Percentiles rank a stretch among this genome's conserved stretches.
These are phyloP conservation scores for Aspergillus ostianus DNA, from an alignment of 495 filamentous ascomycete species.

Conservation along the genomic window DNA sequence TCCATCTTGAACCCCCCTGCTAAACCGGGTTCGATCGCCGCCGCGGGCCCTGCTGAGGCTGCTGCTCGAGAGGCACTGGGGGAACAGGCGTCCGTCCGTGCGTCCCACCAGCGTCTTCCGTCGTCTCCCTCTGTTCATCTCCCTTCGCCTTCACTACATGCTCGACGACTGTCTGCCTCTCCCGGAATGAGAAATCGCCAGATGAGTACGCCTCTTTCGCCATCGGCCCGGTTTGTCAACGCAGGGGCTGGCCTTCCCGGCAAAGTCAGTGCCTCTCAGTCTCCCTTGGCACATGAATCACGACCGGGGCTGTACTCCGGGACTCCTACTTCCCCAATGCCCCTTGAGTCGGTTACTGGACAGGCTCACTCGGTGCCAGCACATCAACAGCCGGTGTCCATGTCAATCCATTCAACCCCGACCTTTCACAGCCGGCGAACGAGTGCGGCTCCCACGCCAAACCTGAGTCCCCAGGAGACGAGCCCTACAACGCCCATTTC, in stretches of 20 bases:
- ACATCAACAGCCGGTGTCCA: constrained; percentile 31
- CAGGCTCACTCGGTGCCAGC: constrained; percentile 27
- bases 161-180: constrained; percentile 34
- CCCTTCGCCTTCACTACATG: constrained; percentile 31
- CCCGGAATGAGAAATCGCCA: constrained; percentile 44
- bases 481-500: constrained; percentile 56
- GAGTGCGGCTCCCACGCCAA: constrained; percentile 42
- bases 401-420: constrained; percentile 41
- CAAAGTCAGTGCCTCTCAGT: constrained; percentile 47
- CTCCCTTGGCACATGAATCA: constrained; percentile 43
- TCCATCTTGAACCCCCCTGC: constrained; percentile 49
- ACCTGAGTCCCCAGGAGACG: constrained; percentile 49
- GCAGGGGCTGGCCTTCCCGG: constrained; percentile 37
- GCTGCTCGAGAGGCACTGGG: constrained; percentile 29
- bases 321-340: constrained; percentile 30
- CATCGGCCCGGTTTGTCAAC: constrained; percentile 44
- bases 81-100: constrained; percentile 25
- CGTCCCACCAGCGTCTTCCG: constrained; percentile 32
- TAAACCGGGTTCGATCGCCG: constrained; percentile 12
- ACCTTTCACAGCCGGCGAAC: constrained; percentile 41
- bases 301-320: constrained; percentile 26
- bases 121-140: constrained; percentile 35
- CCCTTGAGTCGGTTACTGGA: constrained; percentile 27
- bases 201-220: constrained; percentile 66
- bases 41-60: constrained; percentile 19